phyloP scores from a whole-genome alignment of 73 alveolate species.

The Symbiodinium pilosum region DNA sequence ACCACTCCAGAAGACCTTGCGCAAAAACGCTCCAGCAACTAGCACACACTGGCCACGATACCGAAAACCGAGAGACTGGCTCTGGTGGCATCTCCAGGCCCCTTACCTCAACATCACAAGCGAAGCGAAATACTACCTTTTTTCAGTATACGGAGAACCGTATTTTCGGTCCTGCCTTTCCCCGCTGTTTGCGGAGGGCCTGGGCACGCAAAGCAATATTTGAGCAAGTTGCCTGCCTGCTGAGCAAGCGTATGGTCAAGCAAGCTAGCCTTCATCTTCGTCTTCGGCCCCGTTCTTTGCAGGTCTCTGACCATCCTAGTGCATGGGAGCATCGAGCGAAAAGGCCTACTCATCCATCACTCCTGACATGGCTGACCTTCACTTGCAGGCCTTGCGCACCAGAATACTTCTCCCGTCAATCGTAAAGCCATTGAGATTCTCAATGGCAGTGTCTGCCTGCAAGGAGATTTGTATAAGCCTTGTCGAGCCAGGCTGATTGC shows the following conservation, averaged over 20 bases:
- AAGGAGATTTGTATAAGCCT: background rate
- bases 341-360: no score
- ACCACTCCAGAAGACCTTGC: conserved; percentile 4
- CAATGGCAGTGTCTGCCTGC: background rate
- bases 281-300: background rate
- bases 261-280: background rate
- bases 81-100: background rate
- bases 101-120: background rate
- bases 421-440: background rate
- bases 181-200: no score
- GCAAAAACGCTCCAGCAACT: no score
- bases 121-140: no score
- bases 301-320: background rate
- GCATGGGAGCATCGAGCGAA: background rate
- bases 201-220: no score
- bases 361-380: background rate
- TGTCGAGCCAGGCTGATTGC: background rate
- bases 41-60: no score
- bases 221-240: no score
- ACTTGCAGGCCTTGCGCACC: background rate
- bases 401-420: background rate
- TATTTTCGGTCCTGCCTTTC: no score
- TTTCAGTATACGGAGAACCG: no score
- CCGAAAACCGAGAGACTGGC: no score
- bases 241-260: no score